Evolutionary conservation across 2,329 filamentous ascomycete species (phyloP).

Genomic region (Ceratocystis colombiana): DNA sequence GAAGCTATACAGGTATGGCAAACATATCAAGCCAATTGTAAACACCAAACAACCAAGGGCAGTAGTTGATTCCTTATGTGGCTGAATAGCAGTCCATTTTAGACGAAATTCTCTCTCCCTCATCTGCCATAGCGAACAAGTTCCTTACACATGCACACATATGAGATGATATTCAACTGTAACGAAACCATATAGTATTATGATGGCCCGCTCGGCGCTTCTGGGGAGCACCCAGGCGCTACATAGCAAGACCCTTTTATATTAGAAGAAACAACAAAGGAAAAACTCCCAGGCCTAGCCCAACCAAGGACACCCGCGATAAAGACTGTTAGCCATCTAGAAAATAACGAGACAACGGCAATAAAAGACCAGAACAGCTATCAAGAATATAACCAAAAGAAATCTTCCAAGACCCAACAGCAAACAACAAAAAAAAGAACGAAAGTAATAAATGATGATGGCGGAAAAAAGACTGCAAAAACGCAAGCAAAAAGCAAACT

Average conservation of each 20-base stretch:
- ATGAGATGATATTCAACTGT: too few species aligned
- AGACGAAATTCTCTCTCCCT: too few species aligned
- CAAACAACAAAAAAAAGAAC: background rate
- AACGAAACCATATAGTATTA: too few species aligned
- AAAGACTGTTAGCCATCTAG: background rate
- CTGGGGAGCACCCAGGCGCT: too few species aligned
- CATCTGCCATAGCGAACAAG: too few species aligned
- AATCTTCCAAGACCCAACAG: background rate
- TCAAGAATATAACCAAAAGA: conserved; percentile 11
- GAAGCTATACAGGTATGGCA: too few species aligned
- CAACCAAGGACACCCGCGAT: background rate
- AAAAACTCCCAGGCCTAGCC: background rate
- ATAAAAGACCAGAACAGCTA: background rate
- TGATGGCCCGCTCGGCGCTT: too few species aligned
- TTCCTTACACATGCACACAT: too few species aligned
- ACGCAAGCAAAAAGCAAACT: background rate
- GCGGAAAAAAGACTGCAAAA: background rate
- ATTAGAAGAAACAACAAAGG: background rate
- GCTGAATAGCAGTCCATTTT: too few species aligned
- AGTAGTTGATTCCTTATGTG: too few species aligned
- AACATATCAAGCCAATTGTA: too few species aligned
- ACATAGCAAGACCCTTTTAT: background rate
- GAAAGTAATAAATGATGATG: background rate
- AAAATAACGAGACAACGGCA: background rate
- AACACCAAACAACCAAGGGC: too few species aligned